Base-by-base conservation (phyloP, 228 moss, liverwort and hornwort genomes). In the Sphagnum fallax region DNA sequence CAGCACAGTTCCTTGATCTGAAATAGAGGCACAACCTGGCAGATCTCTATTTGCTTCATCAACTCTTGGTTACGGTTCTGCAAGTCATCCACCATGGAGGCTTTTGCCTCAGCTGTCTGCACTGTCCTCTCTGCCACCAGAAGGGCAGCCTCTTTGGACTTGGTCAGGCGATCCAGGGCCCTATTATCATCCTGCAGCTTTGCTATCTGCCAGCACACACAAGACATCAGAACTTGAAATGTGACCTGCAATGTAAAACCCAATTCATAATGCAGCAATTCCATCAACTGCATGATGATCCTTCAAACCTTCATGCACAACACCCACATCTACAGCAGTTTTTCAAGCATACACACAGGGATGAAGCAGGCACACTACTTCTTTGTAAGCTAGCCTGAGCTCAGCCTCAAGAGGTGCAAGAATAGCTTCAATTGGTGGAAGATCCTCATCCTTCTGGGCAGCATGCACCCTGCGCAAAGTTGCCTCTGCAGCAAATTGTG, bases 31-130 rank as follows among this genome's bases (percentile, higher is more conserved):
- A 5, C 51, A 63, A 88, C 88, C 88, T 88, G 88, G 73, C 79
- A 85, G 47, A 82, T 82, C 70, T 88, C 88, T 49, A 88, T 75
- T 49, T 88, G 85, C 62, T 85, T 88, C 67, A 82, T 63, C 74
- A 88, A 60, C 69, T 89, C 89, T 70, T 89, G 89, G 67, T 89
- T 89, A 51, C 89, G 86, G 73, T 89, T 89, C 8, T 78, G 89
- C 57, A 89, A 80, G 73, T 89, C 89, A 59, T 89, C 86, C 73
- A 89, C 89, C 76, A 80, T 80, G 6, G 83, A 89, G 16, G 89
- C 89, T 65, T 79, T 89, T 51, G 83, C 81, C 74, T 89, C 89
- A 74, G 89, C 89, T 66, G 73, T 65, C 47, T 83, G 75, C 52
- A 89, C 76, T 50, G 83, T 81, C 74, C 72, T 83, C 75, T 89